Evolutionary conservation across 352 stramenopile genomes (phyloP), one percentile per base, ranked within the genome.

Genomic region (Phytophthora fragariae): DNA sequence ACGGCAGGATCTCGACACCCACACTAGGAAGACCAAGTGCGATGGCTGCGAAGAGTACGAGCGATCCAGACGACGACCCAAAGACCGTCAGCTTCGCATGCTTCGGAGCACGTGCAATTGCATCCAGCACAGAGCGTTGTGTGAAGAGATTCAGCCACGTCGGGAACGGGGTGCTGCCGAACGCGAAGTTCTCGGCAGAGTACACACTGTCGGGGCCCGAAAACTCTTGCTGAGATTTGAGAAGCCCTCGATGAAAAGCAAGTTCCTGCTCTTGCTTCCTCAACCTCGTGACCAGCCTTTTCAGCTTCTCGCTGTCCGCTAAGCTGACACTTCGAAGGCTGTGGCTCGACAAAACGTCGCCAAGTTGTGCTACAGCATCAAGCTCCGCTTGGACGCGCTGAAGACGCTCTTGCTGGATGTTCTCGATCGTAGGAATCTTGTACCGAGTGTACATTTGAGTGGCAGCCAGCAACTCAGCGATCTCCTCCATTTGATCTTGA

Each of bases 1-100:
- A 90, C 14, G 73, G 70, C 5, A 90, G 63, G 44, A 92, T 87
- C 62, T 92, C 85, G 29, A 90, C 73, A 3, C 85, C 85, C 1
- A 68, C 52, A 41, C 68, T 80, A 14, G 41, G 55, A 17, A 85
- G 46, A n/a, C 61, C 69, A 12, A 81, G 62, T 19, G 68, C 33
- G n/a, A 88, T 37, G 9, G 77, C 62, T 10, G 79, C 75, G 62
- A 85, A 92, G 57, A 89, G 76, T 15, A 86, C 83, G 5, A 92
- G 72, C 2, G 80, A 88, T 0, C 85, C 85, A 1, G 77, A 83
- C 2, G 85, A 92, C 1, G 85, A 90, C 2, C 83, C 83, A 6
- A 90, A 86, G 4, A 92, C 77, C 1, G 72, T 86, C 37, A 78
- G 57, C 7, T 35, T 62, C 7, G 47, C 41, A 11, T 69, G 31